Percentiles rank a stretch among this genome's conserved stretches.
phyloP scores from a whole-genome alignment of 768 basidiomycete species.

The Suillus subaureus region DNA sequence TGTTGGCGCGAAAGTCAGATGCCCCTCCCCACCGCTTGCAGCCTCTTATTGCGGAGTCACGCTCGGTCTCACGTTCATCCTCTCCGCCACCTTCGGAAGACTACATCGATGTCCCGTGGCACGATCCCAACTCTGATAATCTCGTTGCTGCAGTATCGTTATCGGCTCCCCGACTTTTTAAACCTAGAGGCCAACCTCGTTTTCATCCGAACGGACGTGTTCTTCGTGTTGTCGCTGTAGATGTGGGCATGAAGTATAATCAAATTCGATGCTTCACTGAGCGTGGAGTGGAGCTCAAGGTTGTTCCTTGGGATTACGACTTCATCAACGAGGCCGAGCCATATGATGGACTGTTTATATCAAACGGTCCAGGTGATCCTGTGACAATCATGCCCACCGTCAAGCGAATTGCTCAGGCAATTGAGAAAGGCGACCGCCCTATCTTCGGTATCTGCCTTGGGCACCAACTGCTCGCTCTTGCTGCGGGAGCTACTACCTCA shows the following conservation, averaged over 20 bases:
- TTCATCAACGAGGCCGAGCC: constrained; percentile 77
- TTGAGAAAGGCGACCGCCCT: constrained; percentile 76
- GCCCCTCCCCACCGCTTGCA: constrained; percentile 42
- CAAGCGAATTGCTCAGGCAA: constrained; percentile 59
- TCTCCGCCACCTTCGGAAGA: constrained; percentile 80
- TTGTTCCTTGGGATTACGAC: constrained; percentile 97
- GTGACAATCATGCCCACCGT: constrained; percentile 80
- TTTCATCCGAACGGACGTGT: constrained; percentile 79
- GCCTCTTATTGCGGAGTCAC: constrained; percentile 38
- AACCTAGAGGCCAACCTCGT: constrained; percentile 54
- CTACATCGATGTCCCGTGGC: constrained; percentile 80
- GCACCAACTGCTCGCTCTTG: constrained; percentile 94
- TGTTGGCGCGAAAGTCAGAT: constrained; percentile 66
- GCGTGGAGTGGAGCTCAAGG: constrained; percentile 94
- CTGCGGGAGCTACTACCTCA: constrained; percentile 89
- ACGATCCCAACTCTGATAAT: constrained; percentile 87
- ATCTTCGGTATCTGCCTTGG: constrained; percentile 99
- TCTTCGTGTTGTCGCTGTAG: constrained; percentile 85
- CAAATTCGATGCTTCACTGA: constrained; percentile 95
- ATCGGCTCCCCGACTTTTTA: constrained; percentile 64
- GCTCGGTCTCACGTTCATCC: constrained; percentile 48
- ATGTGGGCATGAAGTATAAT: constrained; percentile 99
- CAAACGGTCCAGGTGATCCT: constrained; percentile 98
- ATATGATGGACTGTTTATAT: constrained; percentile 94
- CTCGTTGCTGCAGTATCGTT: constrained; percentile 91